phyloP scores from a whole-genome alignment of 2,329 filamentous ascomycete species.

The Xylaria polymorpha region DNA sequence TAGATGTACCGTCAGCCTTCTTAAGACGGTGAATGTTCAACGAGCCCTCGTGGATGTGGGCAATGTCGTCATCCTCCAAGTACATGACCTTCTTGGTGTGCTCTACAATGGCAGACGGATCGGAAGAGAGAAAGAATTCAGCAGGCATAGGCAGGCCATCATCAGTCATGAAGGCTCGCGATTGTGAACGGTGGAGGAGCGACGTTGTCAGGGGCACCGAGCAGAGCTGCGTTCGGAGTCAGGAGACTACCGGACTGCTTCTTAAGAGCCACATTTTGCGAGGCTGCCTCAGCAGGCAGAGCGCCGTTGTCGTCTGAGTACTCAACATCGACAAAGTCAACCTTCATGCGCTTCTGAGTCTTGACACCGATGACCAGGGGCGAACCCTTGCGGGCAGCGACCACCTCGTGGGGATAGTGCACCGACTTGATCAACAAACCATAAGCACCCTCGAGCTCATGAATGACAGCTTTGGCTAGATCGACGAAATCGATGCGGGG shows the following conservation, averaged over 20 bases:
- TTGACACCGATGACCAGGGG: constrained; percentile 97
- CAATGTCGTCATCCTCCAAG: constrained; percentile 99
- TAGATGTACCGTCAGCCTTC: constrained; percentile 96
- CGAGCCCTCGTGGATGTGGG: constrained; percentile 98
- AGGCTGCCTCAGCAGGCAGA: constrained; percentile 91
- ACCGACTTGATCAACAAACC: constrained; percentile 98
- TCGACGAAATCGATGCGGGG: constrained; percentile 95
- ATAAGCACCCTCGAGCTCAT: constrained; percentile 97
- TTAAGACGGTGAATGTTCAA: constrained; percentile 98
- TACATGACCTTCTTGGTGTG: constrained; percentile 99
- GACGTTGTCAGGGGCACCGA: constrained; percentile 97
- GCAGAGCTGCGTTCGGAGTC: constrained; percentile 69
- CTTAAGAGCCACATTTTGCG: constrained; percentile 96
- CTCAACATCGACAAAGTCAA: constrained; percentile 99
- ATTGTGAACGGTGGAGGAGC: constrained; percentile 97
- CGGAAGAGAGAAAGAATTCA: constrained; percentile 99
- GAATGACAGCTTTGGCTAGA: constrained; percentile 96
- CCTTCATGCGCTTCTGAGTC: constrained; percentile 99
- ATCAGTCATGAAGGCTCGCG: constrained; percentile 97
- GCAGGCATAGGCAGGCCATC: constrained; percentile 98
- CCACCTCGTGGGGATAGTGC: constrained; percentile 97
- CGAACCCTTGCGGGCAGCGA: constrained; percentile 98
- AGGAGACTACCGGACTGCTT: constrained; percentile 79
- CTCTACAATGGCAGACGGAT: constrained; percentile 97
- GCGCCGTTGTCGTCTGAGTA: constrained; percentile 86